Evolutionary conservation across 805 yeast genomes (phyloP).

Genomic region (Alloascoidea hylecoeti): DNA sequence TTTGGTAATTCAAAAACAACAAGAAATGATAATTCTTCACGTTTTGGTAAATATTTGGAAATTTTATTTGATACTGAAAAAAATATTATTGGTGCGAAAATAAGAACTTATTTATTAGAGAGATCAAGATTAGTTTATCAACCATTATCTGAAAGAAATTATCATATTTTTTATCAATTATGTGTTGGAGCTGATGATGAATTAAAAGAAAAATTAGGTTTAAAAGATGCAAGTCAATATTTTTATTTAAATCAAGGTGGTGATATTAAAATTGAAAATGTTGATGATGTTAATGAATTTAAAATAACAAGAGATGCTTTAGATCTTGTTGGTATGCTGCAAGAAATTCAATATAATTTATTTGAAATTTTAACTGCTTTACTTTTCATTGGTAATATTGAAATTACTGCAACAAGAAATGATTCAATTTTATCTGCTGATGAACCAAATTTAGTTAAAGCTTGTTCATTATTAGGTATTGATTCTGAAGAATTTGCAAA

Average conservation of each 20-base stretch:
- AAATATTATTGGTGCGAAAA: constrained; percentile 85
- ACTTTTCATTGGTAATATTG: constrained; percentile 86
- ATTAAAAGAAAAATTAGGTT: constrained; percentile 41
- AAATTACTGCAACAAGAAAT: constrained; percentile 69
- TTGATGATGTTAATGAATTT: constrained; percentile 77
- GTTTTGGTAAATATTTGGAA: constrained; percentile 94
- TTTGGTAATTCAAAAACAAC: constrained; percentile 98
- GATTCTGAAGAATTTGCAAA: constrained; percentile 63
- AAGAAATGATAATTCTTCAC: constrained; percentile 92
- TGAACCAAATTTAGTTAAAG: constrained; percentile 73
- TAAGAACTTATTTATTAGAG: constrained; percentile 85
- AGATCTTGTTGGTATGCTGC: constrained; percentile 58
- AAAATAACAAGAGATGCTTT: constrained; percentile 65
- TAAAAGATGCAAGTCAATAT: constrained; percentile 54
- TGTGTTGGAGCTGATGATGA: constrained; percentile 49
- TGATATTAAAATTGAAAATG: constrained; percentile 46
- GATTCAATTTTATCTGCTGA: constrained; percentile 74
- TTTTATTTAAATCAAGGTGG: constrained; percentile 88
- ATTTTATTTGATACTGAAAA: constrained; percentile 66
- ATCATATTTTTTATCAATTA: constrained; percentile 88
- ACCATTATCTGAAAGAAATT: constrained; percentile 82
- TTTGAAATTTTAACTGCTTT: constrained; percentile 78
- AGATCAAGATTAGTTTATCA: constrained; percentile 92
- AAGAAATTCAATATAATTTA: constrained; percentile 45
- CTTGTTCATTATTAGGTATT: constrained; percentile 73